Evolutionary conservation across 2,329 filamentous ascomycete genomes (phyloP), one percentile per base, ranked within the genome.

Genomic region (Rhytidhysteron rufulum): DNA sequence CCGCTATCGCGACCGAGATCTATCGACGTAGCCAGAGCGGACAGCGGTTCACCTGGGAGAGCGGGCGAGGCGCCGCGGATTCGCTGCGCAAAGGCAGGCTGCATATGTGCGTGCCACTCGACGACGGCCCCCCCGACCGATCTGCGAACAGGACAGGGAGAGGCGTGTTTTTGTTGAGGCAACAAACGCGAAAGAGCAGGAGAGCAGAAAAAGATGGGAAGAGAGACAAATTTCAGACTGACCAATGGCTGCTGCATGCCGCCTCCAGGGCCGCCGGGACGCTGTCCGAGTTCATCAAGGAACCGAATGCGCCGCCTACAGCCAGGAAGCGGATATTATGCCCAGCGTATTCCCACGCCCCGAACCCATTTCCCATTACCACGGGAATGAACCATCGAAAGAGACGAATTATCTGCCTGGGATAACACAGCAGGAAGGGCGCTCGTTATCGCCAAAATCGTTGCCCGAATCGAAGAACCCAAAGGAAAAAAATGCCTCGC

Each of bases 131-230:
- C 34, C 35, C 31, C 45, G 34, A 42, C 41, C 37, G 50, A 56
- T 57, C 51, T 44, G 41, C 46, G 41, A 49, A 50, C 49, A 41
- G 49, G 40, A 45, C 42, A 44, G 43, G 47, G 44, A 47, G 33
- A 25, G 31, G 44, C 25, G 13, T 37, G 43, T 39, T 51, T 49
- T 42, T 44, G 42, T 45, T 41, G 44, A 43, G 47, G 49, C 31
- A 38, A 51, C 24, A 50, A 53, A 49, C 51, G 44, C 46, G 35
- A 47, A 55, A 60, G 55, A 60, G 49, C 54, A 50, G 54, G 40
- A 42, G n/a, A n/a, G n/a, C n/a, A n/a, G 37, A 45, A 42, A 37
- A 41, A 39, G 33, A 41, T 53, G 54, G 58, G 56, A 54, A 51
- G 37, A 47, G 45, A 46, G 37, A 54, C 40, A 42, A 39, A 45